Conservation (phyloP, 202 grass and related monocot species). For the Thinopyrum obtusiflorum region DNA sequence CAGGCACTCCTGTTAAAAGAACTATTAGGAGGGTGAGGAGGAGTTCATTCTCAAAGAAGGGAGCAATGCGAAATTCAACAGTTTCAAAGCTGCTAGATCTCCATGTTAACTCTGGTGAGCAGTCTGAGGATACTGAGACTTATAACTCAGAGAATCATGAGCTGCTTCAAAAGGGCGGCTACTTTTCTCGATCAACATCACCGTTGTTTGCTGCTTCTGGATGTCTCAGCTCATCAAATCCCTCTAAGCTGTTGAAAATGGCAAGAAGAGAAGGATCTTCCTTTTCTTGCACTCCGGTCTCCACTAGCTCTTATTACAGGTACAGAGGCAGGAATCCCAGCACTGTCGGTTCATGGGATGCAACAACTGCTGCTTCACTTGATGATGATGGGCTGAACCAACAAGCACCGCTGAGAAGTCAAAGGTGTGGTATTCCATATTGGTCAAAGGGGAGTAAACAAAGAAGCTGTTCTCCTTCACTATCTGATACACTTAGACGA, state of each 20-base stretch:
- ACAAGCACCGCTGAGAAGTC: slow-evolving; percentile 41
- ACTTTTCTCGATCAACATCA: slow-evolving; percentile 64
- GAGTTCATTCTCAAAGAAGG: slow-evolving; percentile 60
- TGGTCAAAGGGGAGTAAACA: slow-evolving; percentile 73
- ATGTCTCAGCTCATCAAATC: slow-evolving; percentile 78
- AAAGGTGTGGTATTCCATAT: slow-evolving; percentile 81
- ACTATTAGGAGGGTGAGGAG: slow-evolving; percentile 70
- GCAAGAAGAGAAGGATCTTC: slow-evolving; percentile 78
- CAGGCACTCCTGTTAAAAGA: slow-evolving; percentile 63
- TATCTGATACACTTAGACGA: slow-evolving; percentile 91
- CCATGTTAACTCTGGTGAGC: slow-evolving; percentile 63
- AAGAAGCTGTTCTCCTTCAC: slow-evolving; percentile 85
- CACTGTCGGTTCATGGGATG: slow-evolving; percentile 67
- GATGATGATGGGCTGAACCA: slow-evolving; percentile 78
- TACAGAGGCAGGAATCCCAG: slow-evolving; percentile 59
- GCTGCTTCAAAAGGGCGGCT: slow-evolving; percentile 44
- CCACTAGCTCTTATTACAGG: slow-evolving; percentile 82
- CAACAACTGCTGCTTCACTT: slow-evolving; percentile 75
- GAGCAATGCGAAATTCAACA: slow-evolving; percentile 51
- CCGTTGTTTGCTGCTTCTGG: slow-evolving; percentile 75
- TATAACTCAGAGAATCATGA: slow-evolving; percentile 57
- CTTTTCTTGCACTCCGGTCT: slow-evolving; percentile 84
- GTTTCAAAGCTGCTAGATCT: slow-evolving; percentile 61
- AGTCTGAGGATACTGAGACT: slow-evolving; percentile 82
- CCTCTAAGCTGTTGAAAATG: slow-evolving; percentile 67